Evolutionary conservation across 2,329 filamentous ascomycete genomes (phyloP), one percentile per base, ranked within the genome.

Genomic region (Elsinoe arachidis): DNA sequence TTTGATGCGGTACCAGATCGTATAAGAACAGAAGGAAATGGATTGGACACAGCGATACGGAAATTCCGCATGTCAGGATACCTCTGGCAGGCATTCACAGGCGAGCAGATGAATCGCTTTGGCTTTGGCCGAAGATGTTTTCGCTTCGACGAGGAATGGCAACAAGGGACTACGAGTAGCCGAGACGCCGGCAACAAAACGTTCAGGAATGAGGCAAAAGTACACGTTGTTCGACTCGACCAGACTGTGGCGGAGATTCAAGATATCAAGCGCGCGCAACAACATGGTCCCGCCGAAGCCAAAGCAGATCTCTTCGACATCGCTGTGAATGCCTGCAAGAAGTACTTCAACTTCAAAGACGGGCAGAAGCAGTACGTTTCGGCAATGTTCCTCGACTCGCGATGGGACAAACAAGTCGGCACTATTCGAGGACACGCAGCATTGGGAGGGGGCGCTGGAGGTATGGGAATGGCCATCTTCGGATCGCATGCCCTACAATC

Each of bases 11-110:
- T 85, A 14, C 90, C 90, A 0, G 83, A 89, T 56, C 82, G 88
- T 51, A 76, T 81, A 57, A 83, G 88, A 70, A 84, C 80, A 63
- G 91, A 95, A 76, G 91, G 89, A 15, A 95, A 96, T 70, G 81
- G 80, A 1, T 69, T 97, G 35, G 85, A 91, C 10, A 83, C 82
- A 6, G 93, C 93, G 0, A 80, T 95, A 54, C 83, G 82, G 66
- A 99, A 99, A 69, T 96, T 93, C 69, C 83, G 91, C 61, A 96
- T 95, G 87, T 87, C 90, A 15, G 92, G 90, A 21, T 96, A 97
- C 69, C 78, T 97, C 12, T 97, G 93, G 91, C 93, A 99, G 70
- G 90, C 91, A 6, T 97, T 95, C 67, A 97, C 92, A 0, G 90
- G 89, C 5, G 93, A 99, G 70, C 91, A 97, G 69, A 97, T 97